Percentiles rank a stretch among this genome's conserved stretches.
phyloP scores from a whole-genome alignment of 805 yeast genomes.

The Candida vartiovaarae region DNA sequence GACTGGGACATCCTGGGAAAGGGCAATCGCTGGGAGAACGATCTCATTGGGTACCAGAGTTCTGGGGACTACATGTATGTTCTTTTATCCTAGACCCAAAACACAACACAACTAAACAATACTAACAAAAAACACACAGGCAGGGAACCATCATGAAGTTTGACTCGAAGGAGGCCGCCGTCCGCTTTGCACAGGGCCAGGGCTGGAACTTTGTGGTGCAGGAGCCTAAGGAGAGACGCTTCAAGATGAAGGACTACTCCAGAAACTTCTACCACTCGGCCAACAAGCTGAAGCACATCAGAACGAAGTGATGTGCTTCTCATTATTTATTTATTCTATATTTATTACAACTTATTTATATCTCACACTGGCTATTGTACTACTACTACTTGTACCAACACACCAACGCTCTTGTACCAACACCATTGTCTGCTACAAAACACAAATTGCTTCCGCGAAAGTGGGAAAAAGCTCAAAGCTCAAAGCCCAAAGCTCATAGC shows the following conservation, averaged over 20 bases:
- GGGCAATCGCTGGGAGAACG: constrained; percentile 86
- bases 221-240: constrained; percentile 71
- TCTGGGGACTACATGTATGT: constrained; percentile 66
- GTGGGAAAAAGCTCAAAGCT: too few relatives aligned
- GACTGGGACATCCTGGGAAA: constrained; percentile 79
- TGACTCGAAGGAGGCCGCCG: constrained; percentile 68
- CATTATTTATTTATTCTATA: constrained; percentile 7
- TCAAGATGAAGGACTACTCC: constrained; percentile 70
- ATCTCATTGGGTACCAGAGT: constrained; percentile 78
- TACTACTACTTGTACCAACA: too few relatives aligned
- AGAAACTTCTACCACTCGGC: constrained; percentile 61
- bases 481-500: too few relatives aligned
- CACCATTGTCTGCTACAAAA: too few relatives aligned
- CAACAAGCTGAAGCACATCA: constrained; percentile 70
- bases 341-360: background rate
- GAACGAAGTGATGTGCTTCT: constrained; percentile 52
- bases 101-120: background rate
- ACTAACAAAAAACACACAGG: constrained; percentile 14
- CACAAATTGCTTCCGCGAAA: too few relatives aligned
- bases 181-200: constrained; percentile 72
- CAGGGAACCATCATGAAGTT: constrained; percentile 71
- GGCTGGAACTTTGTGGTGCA: constrained; percentile 82
- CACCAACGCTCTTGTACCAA: too few relatives aligned
- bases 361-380: too few relatives aligned
- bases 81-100: too few relatives aligned